Base-by-base conservation (phyloP, 495 filamentous ascomycete species). In the Penicillium desertorum region DNA sequence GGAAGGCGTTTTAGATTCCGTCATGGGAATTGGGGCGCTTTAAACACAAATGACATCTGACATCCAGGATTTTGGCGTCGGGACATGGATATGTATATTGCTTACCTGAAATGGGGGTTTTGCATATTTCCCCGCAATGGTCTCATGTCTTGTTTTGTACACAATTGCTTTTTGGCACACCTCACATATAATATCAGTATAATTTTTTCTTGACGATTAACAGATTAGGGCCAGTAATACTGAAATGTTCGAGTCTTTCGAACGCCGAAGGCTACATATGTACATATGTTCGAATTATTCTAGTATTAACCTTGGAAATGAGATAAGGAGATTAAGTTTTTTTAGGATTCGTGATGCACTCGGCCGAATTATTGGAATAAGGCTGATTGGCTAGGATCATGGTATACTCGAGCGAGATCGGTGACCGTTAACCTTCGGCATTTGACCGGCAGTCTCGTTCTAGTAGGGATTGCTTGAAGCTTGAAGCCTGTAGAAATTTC, bases 21-120 rank as follows among this genome's bases (percentile, higher is more conserved):
- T 25, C 19, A 30, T 36, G 42, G 39, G 19, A 25, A 19, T 23
- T 54, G 41, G 51, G 51, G 51, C 51, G 41, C 27, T 45, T 20
- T 29, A 34, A 34, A 17, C 22, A 37, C 32, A 30, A 32, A 22
- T 10, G 19, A 22, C 52, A 45, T 42, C 29, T 52, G 48, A 58
- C 29, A 54, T 51, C 45, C 27, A 29, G 19, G 51, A 12, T 32
- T 48, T 37, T 59, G 59, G 65, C 51, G 57, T 61, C 54, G 27
- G 62, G 52, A 51, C 25, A 57, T 59, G 58, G 20, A 46, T 25
- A 52, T 68, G 52, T 54, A 62, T 43, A 65, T 60, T 59, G 56
- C 34, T 52, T 54, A 36, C 54, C 45, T 62, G 29, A 62, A 56
- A 54, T 25, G 47, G 42, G 59, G 25, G 55, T 42, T 39, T 9